Conservation (phyloP, 1,284 basidiomycete genomes). For the Sanghuangporus baumii region DNA sequence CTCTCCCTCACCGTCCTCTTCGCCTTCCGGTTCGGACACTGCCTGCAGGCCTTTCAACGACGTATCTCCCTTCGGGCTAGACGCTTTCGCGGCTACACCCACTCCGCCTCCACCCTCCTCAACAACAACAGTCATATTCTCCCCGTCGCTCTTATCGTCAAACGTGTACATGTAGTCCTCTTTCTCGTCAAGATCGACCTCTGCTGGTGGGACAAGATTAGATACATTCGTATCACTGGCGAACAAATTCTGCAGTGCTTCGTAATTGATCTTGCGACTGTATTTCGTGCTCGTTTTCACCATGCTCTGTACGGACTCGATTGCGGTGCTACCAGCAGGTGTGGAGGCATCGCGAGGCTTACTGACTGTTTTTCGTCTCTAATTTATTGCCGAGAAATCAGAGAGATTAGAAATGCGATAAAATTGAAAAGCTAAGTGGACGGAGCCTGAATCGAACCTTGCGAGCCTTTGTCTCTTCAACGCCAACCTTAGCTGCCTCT, state of each 20-base stretch:
- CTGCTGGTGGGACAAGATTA: conserved; percentile 1
- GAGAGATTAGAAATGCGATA: not conserved
- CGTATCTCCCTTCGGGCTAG: conserved; percentile 9
- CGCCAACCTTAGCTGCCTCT: conserved; percentile 49
- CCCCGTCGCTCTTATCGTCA: conserved; percentile 51
- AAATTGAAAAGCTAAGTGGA: conserved; percentile 19
- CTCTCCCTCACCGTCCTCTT: conserved; percentile 22
- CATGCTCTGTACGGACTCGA: conserved; percentile 75
- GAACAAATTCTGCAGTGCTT: conserved; percentile 76
- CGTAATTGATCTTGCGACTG: conserved; percentile 87
- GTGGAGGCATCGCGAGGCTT: conserved; percentile 72
- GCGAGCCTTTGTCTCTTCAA: conserved; percentile 49
- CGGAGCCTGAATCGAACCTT: conserved; percentile 60
- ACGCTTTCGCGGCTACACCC: conserved; percentile 17
- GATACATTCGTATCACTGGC: conserved; percentile 34
- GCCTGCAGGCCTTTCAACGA: not conserved
- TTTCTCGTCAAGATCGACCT: conserved; percentile 29
- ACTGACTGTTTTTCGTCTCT: conserved; percentile 58
- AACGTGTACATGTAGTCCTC: conserved; percentile 34
- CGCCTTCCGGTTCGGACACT: conserved; percentile 18
- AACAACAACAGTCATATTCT: conserved; percentile 37
- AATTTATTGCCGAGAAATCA: no score
- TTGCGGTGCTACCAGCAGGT: conserved; percentile 67
- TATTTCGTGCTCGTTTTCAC: conserved; percentile 80
- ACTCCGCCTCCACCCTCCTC: conserved; percentile 39